Evolutionary conservation across 805 yeast species (phyloP).

Genomic region (Nematodospora valgi): DNA sequence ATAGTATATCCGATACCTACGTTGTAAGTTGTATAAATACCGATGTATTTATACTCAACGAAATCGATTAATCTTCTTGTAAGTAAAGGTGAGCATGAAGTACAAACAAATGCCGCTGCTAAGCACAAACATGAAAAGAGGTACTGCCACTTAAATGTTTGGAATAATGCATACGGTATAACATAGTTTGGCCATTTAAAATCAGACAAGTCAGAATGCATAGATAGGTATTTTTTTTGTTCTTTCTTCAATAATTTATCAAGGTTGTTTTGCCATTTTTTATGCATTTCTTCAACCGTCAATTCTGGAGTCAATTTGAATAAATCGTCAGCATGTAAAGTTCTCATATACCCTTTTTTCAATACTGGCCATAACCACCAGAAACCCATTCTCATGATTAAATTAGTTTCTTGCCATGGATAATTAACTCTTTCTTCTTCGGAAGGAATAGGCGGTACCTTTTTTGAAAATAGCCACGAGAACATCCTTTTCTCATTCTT

Average conservation of each 20-base stretch:
- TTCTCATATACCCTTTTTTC: slow-evolving; percentile 38
- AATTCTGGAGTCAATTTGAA: slow-evolving; percentile 33
- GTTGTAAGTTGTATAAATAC: slow-evolving; percentile 41
- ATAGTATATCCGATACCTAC: slow-evolving; percentile 75
- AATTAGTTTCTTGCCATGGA: slow-evolving; percentile 42
- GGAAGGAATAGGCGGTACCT: slow-evolving; percentile 48
- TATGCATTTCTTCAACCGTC: slow-evolving; percentile 34
- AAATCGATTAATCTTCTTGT: slow-evolving; percentile 62
- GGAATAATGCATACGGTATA: slow-evolving; percentile 44
- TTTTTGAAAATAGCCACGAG: slow-evolving; percentile 46
- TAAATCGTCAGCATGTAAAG: slow-evolving; percentile 36
- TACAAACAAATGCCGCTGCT: slow-evolving; percentile 43
- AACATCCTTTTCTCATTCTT: slow-evolving; percentile 49
- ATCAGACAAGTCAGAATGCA: slow-evolving; percentile 16
- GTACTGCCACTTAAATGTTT: slow-evolving; percentile 49
- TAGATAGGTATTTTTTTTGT: slow-evolving; percentile 17
- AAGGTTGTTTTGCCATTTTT: slow-evolving; percentile 23
- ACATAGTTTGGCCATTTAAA: slow-evolving; percentile 39
- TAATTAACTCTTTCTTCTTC: slow-evolving; percentile 49
- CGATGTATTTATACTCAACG: slow-evolving; percentile 50
- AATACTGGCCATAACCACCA: slow-evolving; percentile 40
- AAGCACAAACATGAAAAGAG: slow-evolving; percentile 38
- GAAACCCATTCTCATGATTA: slow-evolving; percentile 38
- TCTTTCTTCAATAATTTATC: slow-evolving; percentile 18
- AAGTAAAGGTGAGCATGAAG: slow-evolving; percentile 62